Base-by-base conservation (phyloP, 139 green algal species). In the Tetraselmis chui region DNA sequence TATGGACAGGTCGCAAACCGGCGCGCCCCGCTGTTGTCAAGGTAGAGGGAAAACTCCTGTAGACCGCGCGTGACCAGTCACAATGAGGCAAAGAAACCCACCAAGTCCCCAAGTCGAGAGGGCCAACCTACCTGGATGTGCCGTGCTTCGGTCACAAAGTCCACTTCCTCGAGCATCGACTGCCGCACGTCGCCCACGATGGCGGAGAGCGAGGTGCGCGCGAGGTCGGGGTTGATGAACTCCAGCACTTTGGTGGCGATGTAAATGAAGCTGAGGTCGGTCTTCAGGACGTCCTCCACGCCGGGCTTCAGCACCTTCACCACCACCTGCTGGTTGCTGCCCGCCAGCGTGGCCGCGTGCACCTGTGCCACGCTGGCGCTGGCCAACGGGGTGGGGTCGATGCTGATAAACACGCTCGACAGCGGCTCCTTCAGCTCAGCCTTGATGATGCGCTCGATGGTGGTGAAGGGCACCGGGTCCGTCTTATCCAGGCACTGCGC, bases 401-500 rank as follows among this genome's bases (percentile, higher is more conserved):
- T 92, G 28, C 31, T 91, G 0, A 80, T 76, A 79, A 98, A 99
- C n/a, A 97, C 91, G 0, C 91, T 82, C 26, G 93, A 87, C 18
- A 96, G 80, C 1, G 92, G 88, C 76, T 87, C 79, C 1, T 84
- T 82, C 59, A 98, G 84, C 74, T 99, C 93, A 1, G 76, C 25
- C 81, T 91, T 83, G 1, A 92, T 82, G 74, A 92, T 94, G 29
- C 76, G 28, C 83, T 90, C 84, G 28, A 99, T 95, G 28, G 81
- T 75, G 0, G 77, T 59, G 83, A 93, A 99, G 0, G 92, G 86
- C 83, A 98, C 91, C 0, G 93, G 86, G 1, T 94, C 88, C 1
- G 96, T 96, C 29, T 86, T 84, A 89, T 99, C 96, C n/a, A 99
- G 87, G 83, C 95, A 98, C 82, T n/a, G n/a, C n/a, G n/a, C n/a